phyloP scores from a whole-genome alignment of 352 stramenopile species.

The Phytopythium vexans region DNA sequence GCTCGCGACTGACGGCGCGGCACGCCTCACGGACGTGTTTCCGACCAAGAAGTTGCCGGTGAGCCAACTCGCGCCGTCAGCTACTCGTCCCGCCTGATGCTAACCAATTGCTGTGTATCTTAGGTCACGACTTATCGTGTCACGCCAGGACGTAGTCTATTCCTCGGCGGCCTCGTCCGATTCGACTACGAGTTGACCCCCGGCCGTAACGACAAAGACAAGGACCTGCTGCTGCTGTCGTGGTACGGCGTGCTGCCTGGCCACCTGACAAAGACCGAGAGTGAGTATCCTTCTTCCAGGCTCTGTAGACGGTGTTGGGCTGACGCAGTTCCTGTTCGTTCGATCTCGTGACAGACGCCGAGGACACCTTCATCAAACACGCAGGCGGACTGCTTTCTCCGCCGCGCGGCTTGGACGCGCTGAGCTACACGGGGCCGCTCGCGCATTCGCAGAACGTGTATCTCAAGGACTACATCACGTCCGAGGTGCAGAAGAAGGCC shows the following conservation, averaged over 20 bases:
- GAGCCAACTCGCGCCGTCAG: not conserved
- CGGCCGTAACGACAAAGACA: slow-evolving; percentile 31
- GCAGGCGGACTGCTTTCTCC: slow-evolving; percentile 73
- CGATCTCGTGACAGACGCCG: slow-evolving; percentile 32
- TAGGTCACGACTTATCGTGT: slow-evolving; percentile 73
- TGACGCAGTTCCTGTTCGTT: not conserved
- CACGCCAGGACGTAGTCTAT: slow-evolving; percentile 64
- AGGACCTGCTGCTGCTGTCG: slow-evolving; percentile 68
- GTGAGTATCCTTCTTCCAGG: slow-evolving; percentile 30
- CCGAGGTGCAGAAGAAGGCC: slow-evolving; percentile 58
- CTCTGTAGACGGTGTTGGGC: not conserved
- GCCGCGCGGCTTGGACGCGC: slow-evolving; percentile 66
- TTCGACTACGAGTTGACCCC: slow-evolving; percentile 71
- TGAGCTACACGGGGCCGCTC: slow-evolving; percentile 74
- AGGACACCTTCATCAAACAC: slow-evolving; percentile 79
- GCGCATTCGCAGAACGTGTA: slow-evolving; percentile 49
- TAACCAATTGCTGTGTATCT: slow-evolving; percentile 4
- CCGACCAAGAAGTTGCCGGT: slow-evolving; percentile 73
- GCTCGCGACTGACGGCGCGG: slow-evolving; percentile 57
- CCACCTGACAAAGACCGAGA: slow-evolving; percentile 74
- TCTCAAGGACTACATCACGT: slow-evolving; percentile 67
- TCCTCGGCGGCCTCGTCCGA: slow-evolving; percentile 67
- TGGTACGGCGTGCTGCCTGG: slow-evolving; percentile 86
- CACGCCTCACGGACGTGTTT: slow-evolving; percentile 75
- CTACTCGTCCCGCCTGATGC: not conserved